Conservation (phyloP, 2,329 filamentous ascomycete species). For the Paramyrothecium roridum region DNA sequence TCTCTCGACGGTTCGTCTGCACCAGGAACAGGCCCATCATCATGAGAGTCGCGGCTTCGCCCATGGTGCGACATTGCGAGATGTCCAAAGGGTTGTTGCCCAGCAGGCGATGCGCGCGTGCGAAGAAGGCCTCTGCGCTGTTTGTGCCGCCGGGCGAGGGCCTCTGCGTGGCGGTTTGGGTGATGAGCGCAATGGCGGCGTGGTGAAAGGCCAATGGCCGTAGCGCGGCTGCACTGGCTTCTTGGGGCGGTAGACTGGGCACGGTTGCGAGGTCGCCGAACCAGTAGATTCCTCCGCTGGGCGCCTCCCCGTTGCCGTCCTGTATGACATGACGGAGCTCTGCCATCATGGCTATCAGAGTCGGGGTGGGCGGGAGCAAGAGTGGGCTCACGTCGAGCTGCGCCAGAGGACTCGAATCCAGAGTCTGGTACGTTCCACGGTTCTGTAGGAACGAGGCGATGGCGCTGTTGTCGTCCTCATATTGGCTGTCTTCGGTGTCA, state of each 20-base stretch:
- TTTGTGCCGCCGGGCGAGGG: slow-evolving; percentile 16
- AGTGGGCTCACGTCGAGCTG: slow-evolving; percentile 34
- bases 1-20: slow-evolving; percentile 46
- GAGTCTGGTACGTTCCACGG: slow-evolving; percentile 43
- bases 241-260: slow-evolving; percentile 19
- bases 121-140: slow-evolving; percentile 39
- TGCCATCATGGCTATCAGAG: slow-evolving; percentile 34
- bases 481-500: neutral
- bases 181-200: slow-evolving; percentile 39
- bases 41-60: slow-evolving; percentile 40
- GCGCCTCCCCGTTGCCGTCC: slow-evolving; percentile 37
- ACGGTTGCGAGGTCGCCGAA: slow-evolving; percentile 38
- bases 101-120: slow-evolving; percentile 37
- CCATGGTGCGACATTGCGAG: slow-evolving; percentile 32
- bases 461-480: neutral
- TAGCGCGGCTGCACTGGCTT: slow-evolving; percentile 12
- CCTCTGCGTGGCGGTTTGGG: slow-evolving; percentile 19
- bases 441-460: slow-evolving; percentile 31
- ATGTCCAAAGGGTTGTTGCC: slow-evolving; percentile 43
- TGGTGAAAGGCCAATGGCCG: slow-evolving; percentile 42
- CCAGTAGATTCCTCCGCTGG: slow-evolving; percentile 45
- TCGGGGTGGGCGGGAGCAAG: slow-evolving; percentile 30
- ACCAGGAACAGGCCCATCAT: slow-evolving; percentile 47
- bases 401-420: slow-evolving; percentile 39
- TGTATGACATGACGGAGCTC: slow-evolving; percentile 42